A percentile compares a stretch with the other conserved stretches of the same genome.
Evolutionary conservation across 352 stramenopile species (phyloP).

Genomic region (Hyaloperonospora brassicae): DNA sequence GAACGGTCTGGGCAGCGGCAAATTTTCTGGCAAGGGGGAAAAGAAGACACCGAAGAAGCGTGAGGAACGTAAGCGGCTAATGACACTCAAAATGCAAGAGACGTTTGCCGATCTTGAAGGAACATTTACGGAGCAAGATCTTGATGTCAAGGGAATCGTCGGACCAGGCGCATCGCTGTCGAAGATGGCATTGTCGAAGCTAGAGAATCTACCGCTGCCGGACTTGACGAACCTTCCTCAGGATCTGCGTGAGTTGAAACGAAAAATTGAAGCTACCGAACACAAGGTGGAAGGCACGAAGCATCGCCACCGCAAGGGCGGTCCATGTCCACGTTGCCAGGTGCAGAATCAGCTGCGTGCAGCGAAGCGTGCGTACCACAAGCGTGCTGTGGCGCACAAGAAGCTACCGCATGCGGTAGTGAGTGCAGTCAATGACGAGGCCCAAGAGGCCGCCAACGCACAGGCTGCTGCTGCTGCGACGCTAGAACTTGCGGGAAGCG

Average conservation of each 20-base stretch:
- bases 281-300: constrained; percentile 84
- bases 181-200: constrained; percentile 57
- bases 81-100: constrained; percentile 62
- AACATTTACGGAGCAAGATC: constrained; percentile 57
- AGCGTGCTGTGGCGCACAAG: constrained; percentile 73
- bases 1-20: constrained; percentile 10
- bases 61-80: constrained; percentile 52
- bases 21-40: constrained; percentile 33
- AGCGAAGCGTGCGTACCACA: constrained; percentile 75
- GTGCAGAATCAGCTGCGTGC: constrained; percentile 78
- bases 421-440: constrained; percentile 26
- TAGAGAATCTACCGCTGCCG: constrained; percentile 62
- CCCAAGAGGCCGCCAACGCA: constrained; percentile 28
- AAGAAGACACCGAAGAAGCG: constrained; percentile 56
- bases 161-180: constrained; percentile 37
- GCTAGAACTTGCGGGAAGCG: constrained; percentile 25
- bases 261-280: constrained; percentile 79
- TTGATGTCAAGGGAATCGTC: constrained; percentile 57
- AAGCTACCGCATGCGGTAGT: constrained; percentile 59
- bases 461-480: constrained; percentile 29
- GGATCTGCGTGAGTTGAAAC: constrained; percentile 75
- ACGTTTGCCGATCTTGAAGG: constrained; percentile 55
- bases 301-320: constrained; percentile 76
- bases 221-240: constrained; percentile 70
- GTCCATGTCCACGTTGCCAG: constrained; percentile 69